Conservation (phyloP, 2,329 filamentous ascomycete genomes). For the Trematosphaeria pertusa region DNA sequence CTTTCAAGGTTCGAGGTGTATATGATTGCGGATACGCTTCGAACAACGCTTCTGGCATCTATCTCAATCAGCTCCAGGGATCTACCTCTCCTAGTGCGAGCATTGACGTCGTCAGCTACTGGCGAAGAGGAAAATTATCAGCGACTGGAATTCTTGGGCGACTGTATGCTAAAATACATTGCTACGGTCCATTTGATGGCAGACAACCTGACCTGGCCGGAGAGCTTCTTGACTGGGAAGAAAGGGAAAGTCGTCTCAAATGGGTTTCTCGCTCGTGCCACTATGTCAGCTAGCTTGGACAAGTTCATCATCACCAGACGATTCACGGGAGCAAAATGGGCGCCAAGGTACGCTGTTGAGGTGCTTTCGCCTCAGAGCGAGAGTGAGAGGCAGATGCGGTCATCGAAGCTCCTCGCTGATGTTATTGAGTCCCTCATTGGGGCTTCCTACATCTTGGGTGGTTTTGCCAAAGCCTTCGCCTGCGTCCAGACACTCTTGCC, state of each 20-base stretch:
- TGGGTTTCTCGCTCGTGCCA: constrained; percentile 70
- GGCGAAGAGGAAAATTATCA: constrained; percentile 74
- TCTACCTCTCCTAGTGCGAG: constrained; percentile 66
- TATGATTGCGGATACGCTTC: constrained; percentile 68
- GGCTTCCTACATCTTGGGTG: constrained; percentile 73
- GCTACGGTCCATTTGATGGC: constrained; percentile 70
- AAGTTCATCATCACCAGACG: constrained; percentile 72
- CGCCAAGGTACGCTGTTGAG: constrained; percentile 65
- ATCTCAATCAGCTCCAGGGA: constrained; percentile 59
- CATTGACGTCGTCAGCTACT: constrained; percentile 72
- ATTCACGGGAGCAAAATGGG: constrained; percentile 78
- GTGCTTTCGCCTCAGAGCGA: constrained; percentile 30
- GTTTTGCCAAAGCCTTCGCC: constrained; percentile 65
- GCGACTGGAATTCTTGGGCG: constrained; percentile 82
- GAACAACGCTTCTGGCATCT: constrained; percentile 59
- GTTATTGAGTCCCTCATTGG: constrained; percentile 87
- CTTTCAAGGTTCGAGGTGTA: constrained; percentile 71
- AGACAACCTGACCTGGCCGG: constrained; percentile 70
- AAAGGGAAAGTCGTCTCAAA: constrained; percentile 80
- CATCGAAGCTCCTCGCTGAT: constrained; percentile 84
- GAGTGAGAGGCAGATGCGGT: constrained; percentile 54
- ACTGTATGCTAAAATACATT: constrained; percentile 79
- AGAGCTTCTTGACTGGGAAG: constrained; percentile 73
- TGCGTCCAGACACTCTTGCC: constrained; percentile 72
- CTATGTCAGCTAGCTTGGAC: constrained; percentile 70